Base-by-base conservation (phyloP, 306 rosid genomes). In the Cucurbita pepo region DNA sequence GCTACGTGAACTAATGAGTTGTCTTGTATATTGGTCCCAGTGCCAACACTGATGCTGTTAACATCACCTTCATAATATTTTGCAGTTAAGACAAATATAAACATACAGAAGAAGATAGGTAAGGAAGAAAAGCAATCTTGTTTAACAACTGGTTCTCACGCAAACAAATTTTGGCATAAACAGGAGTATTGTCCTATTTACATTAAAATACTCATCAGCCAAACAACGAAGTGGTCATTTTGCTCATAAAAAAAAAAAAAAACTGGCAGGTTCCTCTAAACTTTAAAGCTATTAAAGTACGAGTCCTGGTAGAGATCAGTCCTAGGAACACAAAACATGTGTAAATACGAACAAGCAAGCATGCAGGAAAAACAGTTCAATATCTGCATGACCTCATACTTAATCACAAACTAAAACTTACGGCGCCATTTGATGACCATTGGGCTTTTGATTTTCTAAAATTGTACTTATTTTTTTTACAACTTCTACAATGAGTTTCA, bases 11-110 rank as follows among this genome's bases (percentile, higher is more conserved):
- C 96, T 77, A 94, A 94, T 77, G 98, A 87, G 76, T 90, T 94
- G 88, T 90, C 98, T 82, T 90, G 98, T 72, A 94, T 90, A 77
- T 94, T 94, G 79, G 98, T 89, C 34, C 95, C 90, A 81, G 92
- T 84, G 58, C 98, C 97, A 74, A 94, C 83, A 77, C 90, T 89
- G 78, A 90, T 85, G 81, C 86, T 86, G 85, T 94, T 94, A 70
- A 85, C 97, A 81, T 94, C 98, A 79, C 98, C 98, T 90, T 67
- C 56, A 67, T 14, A 47, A 67, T 12, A 67, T 47, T 45, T 69
- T 41, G 67, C 45, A 71, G 70, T 81, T 48, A 66, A 66, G 73
- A 57, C 4, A 67, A 81, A 76, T 41, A 76, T 48, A 30, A 48
- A 5, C 44, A 30, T 14, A 51, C 10, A 69, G 59, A 69, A 36